Evolutionary conservation across 352 stramenopile genomes (phyloP).

Genomic region (Pilasporangium apinafurcum): DNA sequence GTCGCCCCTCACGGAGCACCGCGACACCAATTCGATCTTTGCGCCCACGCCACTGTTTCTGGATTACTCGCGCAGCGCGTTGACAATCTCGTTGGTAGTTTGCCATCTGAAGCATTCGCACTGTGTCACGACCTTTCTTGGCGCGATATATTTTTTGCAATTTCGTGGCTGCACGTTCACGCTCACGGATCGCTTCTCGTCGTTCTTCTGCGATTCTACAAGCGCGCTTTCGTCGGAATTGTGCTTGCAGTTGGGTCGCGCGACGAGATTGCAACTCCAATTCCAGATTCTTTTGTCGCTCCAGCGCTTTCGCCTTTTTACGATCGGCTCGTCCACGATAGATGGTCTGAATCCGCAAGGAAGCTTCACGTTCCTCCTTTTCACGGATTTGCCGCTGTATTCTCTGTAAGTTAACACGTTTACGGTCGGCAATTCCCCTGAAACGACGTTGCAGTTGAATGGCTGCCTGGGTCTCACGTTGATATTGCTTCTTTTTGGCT

Average conservation of each 20-base stretch:
- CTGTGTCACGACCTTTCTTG: slow-evolving; percentile 28
- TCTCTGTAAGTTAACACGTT: slow-evolving; percentile 26
- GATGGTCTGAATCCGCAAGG: slow-evolving; percentile 47
- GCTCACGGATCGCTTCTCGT: slow-evolving; percentile 15
- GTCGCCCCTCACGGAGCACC: slow-evolving; percentile 29
- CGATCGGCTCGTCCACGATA: slow-evolving; percentile 46
- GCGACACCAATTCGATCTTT: slow-evolving; percentile 34
- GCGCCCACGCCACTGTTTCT: slow-evolving; percentile 45
- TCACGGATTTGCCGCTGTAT: slow-evolving; percentile 21
- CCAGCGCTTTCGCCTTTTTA: slow-evolving; percentile 25
- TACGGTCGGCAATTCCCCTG: slow-evolving; percentile 24
- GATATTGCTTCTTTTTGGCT: slow-evolving; percentile 18
- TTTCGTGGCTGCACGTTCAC: slow-evolving; percentile 41
- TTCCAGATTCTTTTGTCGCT: slow-evolving; percentile 21
- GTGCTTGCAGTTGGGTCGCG: slow-evolving; percentile 43
- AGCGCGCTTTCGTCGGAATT: slow-evolving; percentile 38
- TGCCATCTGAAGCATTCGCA: slow-evolving; percentile 32
- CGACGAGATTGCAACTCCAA: slow-evolving; percentile 22
- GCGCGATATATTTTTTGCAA: slow-evolving; percentile 58
- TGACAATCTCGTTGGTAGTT: slow-evolving; percentile 30
- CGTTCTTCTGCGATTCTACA: slow-evolving; percentile 17
- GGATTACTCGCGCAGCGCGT: slow-evolving; percentile 26
- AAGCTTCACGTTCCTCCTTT: slow-evolving; percentile 27
- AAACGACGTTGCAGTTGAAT: slow-evolving; percentile 48
- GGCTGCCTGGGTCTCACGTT: slow-evolving; percentile 32